Conservation (phyloP, 306 rosid species). For the Malus sieversii region DNA sequence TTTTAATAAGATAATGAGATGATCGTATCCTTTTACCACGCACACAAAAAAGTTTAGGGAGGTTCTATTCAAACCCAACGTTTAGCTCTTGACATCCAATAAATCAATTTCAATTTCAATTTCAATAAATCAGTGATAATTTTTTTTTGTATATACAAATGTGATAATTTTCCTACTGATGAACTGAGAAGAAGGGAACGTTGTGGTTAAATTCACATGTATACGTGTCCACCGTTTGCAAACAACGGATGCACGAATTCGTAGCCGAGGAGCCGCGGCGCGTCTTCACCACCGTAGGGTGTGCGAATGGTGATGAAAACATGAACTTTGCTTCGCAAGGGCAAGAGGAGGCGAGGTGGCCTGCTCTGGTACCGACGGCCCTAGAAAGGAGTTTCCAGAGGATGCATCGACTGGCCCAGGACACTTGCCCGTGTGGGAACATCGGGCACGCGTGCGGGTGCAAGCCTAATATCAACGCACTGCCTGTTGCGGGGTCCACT, state of each 20-base stretch:
- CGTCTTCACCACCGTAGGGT: neutral
- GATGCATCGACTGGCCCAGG: conserved; percentile 3
- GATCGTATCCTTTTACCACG: too few relatives aligned
- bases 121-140: too few relatives aligned
- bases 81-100: too few relatives aligned
- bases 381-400: conserved; percentile 20
- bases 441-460: neutral
- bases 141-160: neutral
- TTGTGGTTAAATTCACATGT: too few relatives aligned
- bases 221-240: neutral
- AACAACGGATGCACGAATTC: conserved; percentile 12
- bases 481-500: conserved; percentile 13
- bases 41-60: too few relatives aligned
- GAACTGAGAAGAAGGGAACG: too few relatives aligned
- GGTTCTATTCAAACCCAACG: too few relatives aligned
- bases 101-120: too few relatives aligned
- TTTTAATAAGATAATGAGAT: too few relatives aligned
- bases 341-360: neutral
- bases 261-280: conserved; percentile 14
- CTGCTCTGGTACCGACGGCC: neutral
- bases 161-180: too few relatives aligned
- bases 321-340: neutral
- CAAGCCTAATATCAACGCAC: neutral
- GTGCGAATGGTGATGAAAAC: neutral
- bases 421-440: neutral